These are phyloP conservation scores for Glomus cerebriforme DNA, from an alignment of 192 early-diverging fungal species.

Conservation along the genomic window DNA sequence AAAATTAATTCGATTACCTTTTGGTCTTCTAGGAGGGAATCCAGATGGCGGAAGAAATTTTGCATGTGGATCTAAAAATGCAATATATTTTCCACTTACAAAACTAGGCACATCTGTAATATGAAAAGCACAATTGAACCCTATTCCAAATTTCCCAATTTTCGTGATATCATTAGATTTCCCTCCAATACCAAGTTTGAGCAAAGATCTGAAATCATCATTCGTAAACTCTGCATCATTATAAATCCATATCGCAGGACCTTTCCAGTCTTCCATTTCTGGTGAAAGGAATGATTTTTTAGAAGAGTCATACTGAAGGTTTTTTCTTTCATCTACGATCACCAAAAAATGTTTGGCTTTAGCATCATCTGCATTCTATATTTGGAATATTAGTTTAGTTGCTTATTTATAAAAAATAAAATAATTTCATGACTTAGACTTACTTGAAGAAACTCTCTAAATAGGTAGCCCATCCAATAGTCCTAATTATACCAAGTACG, in stretches of 20 bases:
- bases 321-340: slow-evolving; percentile 15
- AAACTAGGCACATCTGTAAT: neutral
- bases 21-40: neutral
- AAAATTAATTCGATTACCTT: neutral
- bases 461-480: neutral
- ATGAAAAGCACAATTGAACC: neutral
- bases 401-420: neutral
- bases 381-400: neutral
- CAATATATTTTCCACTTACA: neutral
- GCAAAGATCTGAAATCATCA: slow-evolving; percentile 12
- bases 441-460: slow-evolving; percentile 16
- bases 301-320: neutral
- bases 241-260: slow-evolving; percentile 36
- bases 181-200: slow-evolving; percentile 6
- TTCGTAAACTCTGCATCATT: slow-evolving; percentile 30
- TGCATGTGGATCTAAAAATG: neutral
- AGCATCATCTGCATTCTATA: neutral
- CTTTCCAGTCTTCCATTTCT: slow-evolving; percentile 31
- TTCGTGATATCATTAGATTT: neutral
- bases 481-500: neutral
- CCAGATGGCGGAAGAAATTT: neutral
- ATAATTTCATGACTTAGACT: neutral
- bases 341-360: neutral
- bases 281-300: neutral
- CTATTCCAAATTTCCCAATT: neutral